Base-by-base conservation (phyloP, 2,329 filamentous ascomycete species). In the Fusarium bulbicola region DNA sequence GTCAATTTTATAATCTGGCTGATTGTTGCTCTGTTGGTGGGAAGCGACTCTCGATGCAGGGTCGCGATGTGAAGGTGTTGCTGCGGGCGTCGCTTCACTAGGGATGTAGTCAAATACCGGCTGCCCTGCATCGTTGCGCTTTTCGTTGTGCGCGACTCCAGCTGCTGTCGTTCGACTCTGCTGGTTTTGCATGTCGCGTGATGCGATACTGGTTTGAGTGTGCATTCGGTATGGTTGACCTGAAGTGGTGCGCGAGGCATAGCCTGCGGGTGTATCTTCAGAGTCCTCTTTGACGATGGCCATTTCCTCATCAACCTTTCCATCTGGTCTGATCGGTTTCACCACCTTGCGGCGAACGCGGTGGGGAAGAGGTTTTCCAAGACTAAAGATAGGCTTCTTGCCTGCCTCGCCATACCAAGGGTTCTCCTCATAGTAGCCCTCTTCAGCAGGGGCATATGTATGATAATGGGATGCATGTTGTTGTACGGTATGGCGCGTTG, bases 321-420 rank as follows among this genome's bases (percentile, higher is more conserved):
- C 63, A 34, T 71, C 60, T 9, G 30, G 43, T 10, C 12, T 50
- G 18, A 54, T 26, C 3, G 67, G 67, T 1, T 62, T 71, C 1
- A 63, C n/a, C 3, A 53, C 59, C 28, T 60, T 68, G n/a, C 52
- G 71, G 5, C 73, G 64, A 12, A 74, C 70, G 4, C 57, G 63
- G 11, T 75, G 73, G 12, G 73, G 73, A 7, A 75, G 43, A 15
- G 73, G 73, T 4, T 70, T 70, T 16, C 69, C 73, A 10, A 75
- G 66, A 32, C 73, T 75, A 21, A 75, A 75, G 3, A 75, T 67
- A 1, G 72, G 72, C 7, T 75, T 75, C 24, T 68, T 61, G 3
- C 52, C 64, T 6, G 47, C 42, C 36, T 73, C 59, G 5, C 63
- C 63, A n/a, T 73, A 74, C 72, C 72, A 75, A 16, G 72, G 73